phyloP scores from a whole-genome alignment of 495 filamentous ascomycete genomes.

The Sabuloglossum arenarium region DNA sequence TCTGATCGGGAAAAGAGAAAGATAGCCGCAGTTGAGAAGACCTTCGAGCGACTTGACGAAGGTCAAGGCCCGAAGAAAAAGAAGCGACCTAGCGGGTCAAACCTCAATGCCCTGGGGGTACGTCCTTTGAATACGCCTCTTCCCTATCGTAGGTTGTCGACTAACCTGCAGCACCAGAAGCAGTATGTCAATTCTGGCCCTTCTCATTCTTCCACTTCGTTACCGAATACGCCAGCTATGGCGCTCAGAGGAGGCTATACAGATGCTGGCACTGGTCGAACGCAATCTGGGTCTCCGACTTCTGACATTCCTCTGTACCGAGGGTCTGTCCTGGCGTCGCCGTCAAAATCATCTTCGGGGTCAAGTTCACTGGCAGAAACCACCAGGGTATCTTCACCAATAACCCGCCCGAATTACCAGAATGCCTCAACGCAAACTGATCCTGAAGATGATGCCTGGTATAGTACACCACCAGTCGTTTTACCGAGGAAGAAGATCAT shows the following conservation, averaged over 20 bases:
- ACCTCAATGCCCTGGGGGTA: conserved; percentile 17
- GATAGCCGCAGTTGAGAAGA: conserved; percentile 62
- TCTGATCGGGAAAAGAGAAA: conserved; percentile 80
- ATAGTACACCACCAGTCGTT: conserved; percentile 5
- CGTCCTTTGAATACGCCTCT: conserved; percentile 11
- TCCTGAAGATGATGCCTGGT: conserved; percentile 24
- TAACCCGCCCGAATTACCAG: conserved; percentile 16
- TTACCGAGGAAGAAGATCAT: conserved; percentile 22
- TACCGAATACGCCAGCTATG: background rate
- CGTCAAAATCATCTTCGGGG: background rate
- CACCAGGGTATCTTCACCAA: background rate
- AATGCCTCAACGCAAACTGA: conserved; percentile 30
- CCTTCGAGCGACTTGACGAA: conserved; percentile 43
- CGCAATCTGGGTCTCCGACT: background rate
- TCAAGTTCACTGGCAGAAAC: background rate
- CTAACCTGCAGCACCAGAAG: conserved; percentile 4
- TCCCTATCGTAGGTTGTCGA: background rate
- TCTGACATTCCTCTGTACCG: background rate
- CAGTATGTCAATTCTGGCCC: conserved; percentile 1
- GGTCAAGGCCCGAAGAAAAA: conserved; percentile 31
- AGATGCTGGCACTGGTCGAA: background rate
- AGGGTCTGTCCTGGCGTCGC: background rate
- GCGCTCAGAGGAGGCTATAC: background rate
- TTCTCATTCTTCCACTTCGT: background rate
- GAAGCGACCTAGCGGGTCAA: conserved; percentile 37